Base-by-base conservation (phyloP, 1,284 basidiomycete genomes). In the Apiotrichum sp. region DNA sequence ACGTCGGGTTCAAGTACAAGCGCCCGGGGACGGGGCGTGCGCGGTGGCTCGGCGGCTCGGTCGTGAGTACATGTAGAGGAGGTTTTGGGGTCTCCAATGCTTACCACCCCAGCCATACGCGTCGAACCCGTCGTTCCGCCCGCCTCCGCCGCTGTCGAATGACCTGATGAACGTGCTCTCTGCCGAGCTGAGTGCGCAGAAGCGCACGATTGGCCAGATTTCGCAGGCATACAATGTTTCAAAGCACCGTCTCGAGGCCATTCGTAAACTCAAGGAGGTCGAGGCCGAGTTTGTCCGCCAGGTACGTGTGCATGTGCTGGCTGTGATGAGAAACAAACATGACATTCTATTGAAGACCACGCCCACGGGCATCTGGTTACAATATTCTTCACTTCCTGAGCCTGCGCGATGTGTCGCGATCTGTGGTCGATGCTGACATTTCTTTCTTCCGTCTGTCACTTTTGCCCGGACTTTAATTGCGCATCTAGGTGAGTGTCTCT, bases 341-440 rank as follows among this genome's bases (percentile, higher is more conserved):
- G 73, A 75, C 73, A 74, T 75, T 64, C 72, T 74, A 71, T 67
- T 64, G 57, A 74, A 76, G 73, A 75, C 73, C 22, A 34, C 11
- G 34, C 34, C n/a, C 31, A 31, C 2, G 34, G 35, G 47, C 36
- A 55, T 63, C 69, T 74, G 74, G 74, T 76, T 73, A 76, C 58
- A 62, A 65, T 62, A 67, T 73, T 75, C 73, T 75, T 76, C 74
- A 76, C 73, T 75, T 76, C 70, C 74, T 76, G 74, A 76, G 47
- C 46, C 54, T 41, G 46, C 29, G 53, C 53, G 43, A 53, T 47
- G 9, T 43, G 7, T 41, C 2, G 51, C 38, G 7, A 6, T 49
- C 32, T 9, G 38, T 40, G 50, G 44, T 45, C 29, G 4, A 14
- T 40, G 67, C 65, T 69, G 60, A 66, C 62, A 36, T 47, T 38